phyloP scores from a whole-genome alignment of 129 eudicot genomes.

The Flaveria bidentis region DNA sequence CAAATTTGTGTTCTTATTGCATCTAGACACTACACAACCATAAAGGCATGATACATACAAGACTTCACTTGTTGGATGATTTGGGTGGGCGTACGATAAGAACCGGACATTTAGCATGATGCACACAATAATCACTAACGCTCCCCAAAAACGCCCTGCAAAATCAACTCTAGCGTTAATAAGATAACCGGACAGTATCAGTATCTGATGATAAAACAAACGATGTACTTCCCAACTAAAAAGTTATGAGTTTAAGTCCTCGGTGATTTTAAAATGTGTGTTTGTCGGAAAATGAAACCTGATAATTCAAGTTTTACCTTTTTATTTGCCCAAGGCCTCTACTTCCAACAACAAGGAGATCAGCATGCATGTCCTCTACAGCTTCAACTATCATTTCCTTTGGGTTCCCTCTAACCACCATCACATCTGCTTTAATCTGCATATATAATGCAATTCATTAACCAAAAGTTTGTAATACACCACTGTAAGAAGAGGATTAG shows the following conservation, averaged over 20 bases:
- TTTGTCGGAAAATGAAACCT: too few species aligned
- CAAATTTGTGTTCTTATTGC: background rate
- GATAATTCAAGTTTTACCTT: slow-evolving; percentile 34
- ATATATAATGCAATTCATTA: background rate
- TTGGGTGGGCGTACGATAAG: slow-evolving; percentile 38
- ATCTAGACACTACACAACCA: background rate
- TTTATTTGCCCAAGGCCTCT: slow-evolving; percentile 50
- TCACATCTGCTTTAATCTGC: slow-evolving; percentile 30
- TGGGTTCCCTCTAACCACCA: slow-evolving; percentile 42
- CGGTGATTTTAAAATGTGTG: too few species aligned
- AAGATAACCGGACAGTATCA: too few species aligned
- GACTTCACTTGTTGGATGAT: slow-evolving; percentile 24
- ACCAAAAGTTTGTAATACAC: background rate
- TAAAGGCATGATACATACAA: background rate
- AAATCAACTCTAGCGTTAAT: background rate
- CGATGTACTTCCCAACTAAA: too few species aligned
- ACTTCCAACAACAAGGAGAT: slow-evolving; percentile 42
- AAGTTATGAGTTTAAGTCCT: too few species aligned
- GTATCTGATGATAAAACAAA: too few species aligned
- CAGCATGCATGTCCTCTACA: slow-evolving; percentile 35
- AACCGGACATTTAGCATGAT: slow-evolving; percentile 54
- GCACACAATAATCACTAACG: slow-evolving; percentile 61
- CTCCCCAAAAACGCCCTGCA: slow-evolving; percentile 70
- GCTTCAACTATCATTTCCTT: slow-evolving; percentile 51
- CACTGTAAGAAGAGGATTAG: too few species aligned